phyloP scores from a whole-genome alignment of 176 grass and related monocot genomes.

The Ampelocalamus luodianensis region DNA sequence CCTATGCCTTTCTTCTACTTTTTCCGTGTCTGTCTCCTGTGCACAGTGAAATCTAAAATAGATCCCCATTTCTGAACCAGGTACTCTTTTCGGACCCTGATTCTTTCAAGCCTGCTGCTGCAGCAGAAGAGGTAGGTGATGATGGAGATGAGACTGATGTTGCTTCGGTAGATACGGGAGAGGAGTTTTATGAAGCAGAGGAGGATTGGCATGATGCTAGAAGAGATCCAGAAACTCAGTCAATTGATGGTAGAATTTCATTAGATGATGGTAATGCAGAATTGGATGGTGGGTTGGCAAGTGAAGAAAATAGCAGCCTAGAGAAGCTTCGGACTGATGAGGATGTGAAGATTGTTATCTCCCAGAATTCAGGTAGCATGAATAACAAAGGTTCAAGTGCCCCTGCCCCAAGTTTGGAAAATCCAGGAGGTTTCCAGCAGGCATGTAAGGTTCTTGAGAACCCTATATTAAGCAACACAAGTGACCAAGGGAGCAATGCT shows the following conservation, averaged over 20 bases:
- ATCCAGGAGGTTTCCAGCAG: constrained; percentile 59
- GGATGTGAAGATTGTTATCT: constrained; percentile 56
- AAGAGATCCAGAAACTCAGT: constrained; percentile 69
- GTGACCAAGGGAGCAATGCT: constrained; percentile 48
- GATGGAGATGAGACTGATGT: constrained; percentile 88
- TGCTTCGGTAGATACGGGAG: constrained; percentile 74
- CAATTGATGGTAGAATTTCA: constrained; percentile 48
- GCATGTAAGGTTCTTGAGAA: constrained; percentile 50
- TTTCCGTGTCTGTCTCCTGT: constrained; percentile 11
- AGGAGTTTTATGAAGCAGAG: constrained; percentile 97
- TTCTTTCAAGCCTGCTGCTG: constrained; percentile 62
- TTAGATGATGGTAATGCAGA: constrained; percentile 41
- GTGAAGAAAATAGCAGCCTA: constrained; percentile 38
- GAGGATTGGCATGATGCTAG: constrained; percentile 91
- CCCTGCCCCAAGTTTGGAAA: constrained; percentile 49
- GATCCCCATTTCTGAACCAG: constrained; percentile 49
- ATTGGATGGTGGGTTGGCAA: constrained; percentile 40
- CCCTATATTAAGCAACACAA: constrained; percentile 38
- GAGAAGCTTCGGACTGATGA: constrained; percentile 41
- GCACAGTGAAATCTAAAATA: constrained; percentile 45
- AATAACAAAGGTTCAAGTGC: constrained; percentile 26
- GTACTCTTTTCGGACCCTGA: constrained; percentile 82
- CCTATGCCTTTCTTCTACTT: constrained; percentile 21
- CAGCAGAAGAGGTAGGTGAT: constrained; percentile 62
- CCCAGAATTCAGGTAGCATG: constrained; percentile 47